Base-by-base conservation (phyloP, 2,329 filamentous ascomycete genomes). In the Xylariaceae sp. region DNA sequence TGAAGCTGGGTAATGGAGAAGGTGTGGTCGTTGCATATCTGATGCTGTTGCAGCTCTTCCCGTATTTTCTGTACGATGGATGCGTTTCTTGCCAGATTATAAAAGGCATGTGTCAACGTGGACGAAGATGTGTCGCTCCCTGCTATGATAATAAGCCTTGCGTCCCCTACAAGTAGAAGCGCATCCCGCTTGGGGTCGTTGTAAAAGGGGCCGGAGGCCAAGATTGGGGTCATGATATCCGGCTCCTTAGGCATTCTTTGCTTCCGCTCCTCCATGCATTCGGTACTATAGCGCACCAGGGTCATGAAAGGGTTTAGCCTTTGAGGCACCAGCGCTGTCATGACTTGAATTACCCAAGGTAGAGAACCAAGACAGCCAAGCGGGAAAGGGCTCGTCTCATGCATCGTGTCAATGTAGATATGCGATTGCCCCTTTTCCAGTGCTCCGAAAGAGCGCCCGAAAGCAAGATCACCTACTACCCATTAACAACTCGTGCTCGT, bases 371-470 rank as follows among this genome's bases (percentile, higher is more conserved):
- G 54, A 40, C 45, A 59, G 15, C 53, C 50, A 15, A 57, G 50
- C 7, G 53, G 57, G 11, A 57, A 35, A 3, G 33, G 46, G 26
- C 54, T 57, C 18, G 53, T 57, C 37, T 41, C n/a, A 27, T 61
- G 59, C 53, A 61, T 59, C 5, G 52, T 53, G 27, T 59, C 48
- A 24, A 61, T 60, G 13, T 53, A 61, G 16, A 53, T 16, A 37
- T 61, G 57, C 20, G 59, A 55, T 29, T 55, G 30, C 2, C 49
- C 59, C 6, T 26, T 37, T 26, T 57, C 44, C 13, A 60, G 18
- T 7, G 51, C 57, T 16, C 47, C 48, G 16, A 61, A 61, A 9
- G 57, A 58, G 7, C 57, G 50, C 9, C 59, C 57, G 21, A 61
- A 61, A 15, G 57, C 59, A 13, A 60, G 59, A 24, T 60, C 57